Evolutionary conservation across 768 basidiomycete species (phyloP), one percentile per base, ranked within the genome.

Genomic region (Plicaturopsis crispa): DNA sequence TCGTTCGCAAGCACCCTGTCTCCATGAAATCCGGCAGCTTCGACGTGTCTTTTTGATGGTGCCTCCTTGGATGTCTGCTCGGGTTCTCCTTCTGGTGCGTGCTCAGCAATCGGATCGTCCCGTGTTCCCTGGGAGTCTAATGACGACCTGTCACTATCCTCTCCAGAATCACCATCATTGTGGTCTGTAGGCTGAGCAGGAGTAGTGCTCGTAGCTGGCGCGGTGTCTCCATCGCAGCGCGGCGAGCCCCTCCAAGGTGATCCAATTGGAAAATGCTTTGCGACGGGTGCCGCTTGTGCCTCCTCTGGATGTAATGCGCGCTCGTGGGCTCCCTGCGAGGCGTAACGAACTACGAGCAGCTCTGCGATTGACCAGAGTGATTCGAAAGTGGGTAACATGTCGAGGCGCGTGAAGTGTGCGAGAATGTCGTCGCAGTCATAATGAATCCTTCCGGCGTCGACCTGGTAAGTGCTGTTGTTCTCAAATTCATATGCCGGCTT

Each of bases 1-100:
- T 31, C 37, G 33, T 51, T 52, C 14, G 49, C 48, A 12, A 56
- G 45, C 2, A 48, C 45, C 18, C 42, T 45, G 38, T 58, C 52
- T 16, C 54, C 53, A 31, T 48, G 39, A 35, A 51, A 48, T 1
- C 12, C 36, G 10, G 31, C 17, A 12, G 16, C 33, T 31, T 46
- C 44, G 20, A 38, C 13, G 36, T 46, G 40, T n/a, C n/a, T n/a
- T n/a, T n/a, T n/a, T 8, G 26, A 14, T 28, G 26, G 26, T 28
- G 8, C 14, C 14, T 28, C 26, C 10, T 8, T 8, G 26, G 8
- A 8, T 8, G 10, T 14, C 14, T 28, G 8, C 26, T 28, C 26
- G 26, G 14, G 8, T 8, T 28, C 14, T 8, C 10, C 26, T 28
- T 28, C 26, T 8, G 26, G 14, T 8, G 26, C 26, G 10, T 8